phyloP scores from a whole-genome alignment of 108 stramenopile genomes.

The Cylindrotheca fusiformis region DNA sequence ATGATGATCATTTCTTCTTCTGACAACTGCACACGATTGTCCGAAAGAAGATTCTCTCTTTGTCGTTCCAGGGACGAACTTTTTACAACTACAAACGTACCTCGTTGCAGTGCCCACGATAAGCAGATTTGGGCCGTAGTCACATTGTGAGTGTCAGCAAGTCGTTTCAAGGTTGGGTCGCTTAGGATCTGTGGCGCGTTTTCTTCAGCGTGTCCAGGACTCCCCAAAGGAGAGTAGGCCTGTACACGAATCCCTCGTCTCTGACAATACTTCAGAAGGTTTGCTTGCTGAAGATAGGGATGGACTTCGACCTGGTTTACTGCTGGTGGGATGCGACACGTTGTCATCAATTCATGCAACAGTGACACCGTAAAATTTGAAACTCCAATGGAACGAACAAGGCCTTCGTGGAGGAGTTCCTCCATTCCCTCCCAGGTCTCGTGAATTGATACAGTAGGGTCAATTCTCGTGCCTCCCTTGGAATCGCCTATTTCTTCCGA shows the following conservation, averaged over 20 bases:
- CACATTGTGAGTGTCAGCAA: conserved; percentile 43
- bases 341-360: conserved; percentile 70
- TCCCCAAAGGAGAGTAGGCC: conserved; percentile 86
- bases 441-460: conserved; percentile 49
- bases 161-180: conserved; percentile 45
- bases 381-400: conserved; percentile 76
- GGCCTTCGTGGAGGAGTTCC: conserved; percentile 59
- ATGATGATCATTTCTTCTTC: conserved; percentile 59
- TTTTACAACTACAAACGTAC: conserved; percentile 59
- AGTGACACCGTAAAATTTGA: conserved; percentile 81
- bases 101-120: conserved; percentile 72
- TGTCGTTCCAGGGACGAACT: conserved; percentile 47
- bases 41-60: conserved; percentile 39
- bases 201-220: conserved; percentile 55
- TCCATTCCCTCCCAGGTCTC: conserved; percentile 81
- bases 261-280: conserved; percentile 69
- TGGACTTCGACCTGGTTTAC: conserved; percentile 91
- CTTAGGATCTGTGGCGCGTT: conserved; percentile 49
- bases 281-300: conserved; percentile 76
- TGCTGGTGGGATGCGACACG: conserved; percentile 55
- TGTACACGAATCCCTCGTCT: conserved; percentile 64
- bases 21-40: conserved; percentile 9
- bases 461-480: conserved; percentile 56
- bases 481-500: conserved; percentile 83
- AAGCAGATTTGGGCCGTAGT: conserved; percentile 62